A percentile compares a stretch with the other conserved stretches of the same genome.
Conservation (phyloP, 768 basidiomycete genomes). For the Tremella yokohamensis region DNA sequence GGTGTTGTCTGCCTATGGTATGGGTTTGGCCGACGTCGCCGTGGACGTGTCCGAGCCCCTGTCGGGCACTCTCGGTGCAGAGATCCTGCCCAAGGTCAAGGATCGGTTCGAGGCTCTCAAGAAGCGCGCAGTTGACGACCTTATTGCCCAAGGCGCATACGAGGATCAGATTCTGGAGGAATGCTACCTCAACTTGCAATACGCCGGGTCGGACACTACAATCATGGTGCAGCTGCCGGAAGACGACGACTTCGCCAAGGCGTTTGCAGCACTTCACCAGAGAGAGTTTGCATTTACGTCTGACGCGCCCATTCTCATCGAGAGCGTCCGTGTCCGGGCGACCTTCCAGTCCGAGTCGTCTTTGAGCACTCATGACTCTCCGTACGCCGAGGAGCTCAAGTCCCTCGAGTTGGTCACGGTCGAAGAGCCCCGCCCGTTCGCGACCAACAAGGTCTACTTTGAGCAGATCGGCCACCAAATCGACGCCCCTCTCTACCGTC, state of each 20-base stretch:
- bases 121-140: background rate
- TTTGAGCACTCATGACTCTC: too few species aligned
- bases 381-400: slow-evolving; percentile 1
- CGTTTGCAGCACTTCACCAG: slow-evolving; percentile 76
- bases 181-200: slow-evolving; percentile 55
- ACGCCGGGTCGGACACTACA: slow-evolving; percentile 63
- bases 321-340: slow-evolving; percentile 91
- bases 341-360: slow-evolving; percentile 56
- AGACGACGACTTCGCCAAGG: slow-evolving; percentile 65
- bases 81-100: background rate
- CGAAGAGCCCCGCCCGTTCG: slow-evolving; percentile 16
- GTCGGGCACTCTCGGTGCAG: slow-evolving; percentile 44
- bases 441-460: slow-evolving; percentile 1
- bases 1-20: slow-evolving; percentile 86
- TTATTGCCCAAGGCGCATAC: slow-evolving; percentile 50
- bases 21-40: slow-evolving; percentile 56
- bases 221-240: slow-evolving; percentile 62
- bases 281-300: slow-evolving; percentile 89
- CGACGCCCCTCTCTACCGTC: too few species aligned
- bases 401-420: background rate
- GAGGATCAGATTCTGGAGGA: slow-evolving; percentile 67
- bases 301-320: slow-evolving; percentile 73
- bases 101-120: background rate
- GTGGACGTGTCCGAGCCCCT: slow-evolving; percentile 6
- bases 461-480: background rate